A percentile compares a stretch with the other conserved stretches of the same genome.
Conservation (phyloP, 1,139 yeast species). For the Pichia sp. region DNA sequence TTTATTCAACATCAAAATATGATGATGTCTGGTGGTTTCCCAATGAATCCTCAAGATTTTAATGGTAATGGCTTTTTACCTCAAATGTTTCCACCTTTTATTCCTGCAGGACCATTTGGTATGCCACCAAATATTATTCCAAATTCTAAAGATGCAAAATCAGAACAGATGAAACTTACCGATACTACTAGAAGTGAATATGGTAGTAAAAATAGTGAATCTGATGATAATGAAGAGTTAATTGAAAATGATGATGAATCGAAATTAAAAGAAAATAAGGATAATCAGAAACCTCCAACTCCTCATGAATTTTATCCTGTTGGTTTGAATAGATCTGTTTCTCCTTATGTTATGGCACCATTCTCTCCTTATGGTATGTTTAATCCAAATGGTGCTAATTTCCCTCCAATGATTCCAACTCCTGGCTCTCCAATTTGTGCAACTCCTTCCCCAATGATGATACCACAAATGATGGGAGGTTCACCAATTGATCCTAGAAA, state of each 20-base stretch:
- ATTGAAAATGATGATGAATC: background rate
- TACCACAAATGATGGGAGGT: slow-evolving; percentile 13
- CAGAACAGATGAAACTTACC: slow-evolving; percentile 10
- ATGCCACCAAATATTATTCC: slow-evolving; percentile 1
- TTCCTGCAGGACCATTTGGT: background rate
- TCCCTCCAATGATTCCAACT: slow-evolving; percentile 16
- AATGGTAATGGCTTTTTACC: slow-evolving; percentile 14
- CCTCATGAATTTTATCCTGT: slow-evolving; percentile 17
- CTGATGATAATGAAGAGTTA: background rate
- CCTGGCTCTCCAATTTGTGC: slow-evolving; percentile 19
- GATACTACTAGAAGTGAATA: slow-evolving; percentile 13
- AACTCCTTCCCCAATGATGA: slow-evolving; percentile 10
- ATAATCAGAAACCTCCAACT: background rate
- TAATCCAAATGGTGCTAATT: slow-evolving; percentile 36
- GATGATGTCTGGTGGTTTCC: slow-evolving; percentile 22
- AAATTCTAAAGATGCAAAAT: slow-evolving; percentile 1
- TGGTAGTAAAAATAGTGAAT: slow-evolving; percentile 8
- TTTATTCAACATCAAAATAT: slow-evolving; percentile 19
- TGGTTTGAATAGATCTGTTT: slow-evolving; percentile 22
- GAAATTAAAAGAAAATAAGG: background rate
- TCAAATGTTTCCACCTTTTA: slow-evolving; percentile 19
- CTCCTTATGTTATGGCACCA: slow-evolving; percentile 36
- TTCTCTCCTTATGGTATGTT: slow-evolving; percentile 41
- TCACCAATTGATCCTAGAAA: slow-evolving; percentile 9
- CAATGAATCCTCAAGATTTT: slow-evolving; percentile 15